Percentiles rank a stretch among this genome's conserved stretches.
Conservation (phyloP, 768 basidiomycete species). For the Rhizopogon rudus region DNA sequence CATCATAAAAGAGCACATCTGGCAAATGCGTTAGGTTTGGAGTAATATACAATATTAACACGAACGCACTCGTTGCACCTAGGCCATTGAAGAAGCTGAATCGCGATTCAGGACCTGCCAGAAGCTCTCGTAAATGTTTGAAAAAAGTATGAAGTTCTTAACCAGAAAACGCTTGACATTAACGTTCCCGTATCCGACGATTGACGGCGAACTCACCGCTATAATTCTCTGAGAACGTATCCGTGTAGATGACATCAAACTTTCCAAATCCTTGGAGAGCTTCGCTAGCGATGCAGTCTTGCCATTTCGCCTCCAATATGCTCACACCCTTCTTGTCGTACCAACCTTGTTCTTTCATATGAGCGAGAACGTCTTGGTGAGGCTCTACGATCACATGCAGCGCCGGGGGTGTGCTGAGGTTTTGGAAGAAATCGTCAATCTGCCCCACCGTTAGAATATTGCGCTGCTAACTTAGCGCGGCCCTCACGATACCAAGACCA, state of each 20-base stretch:
- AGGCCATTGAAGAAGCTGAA: slow-evolving; percentile 98
- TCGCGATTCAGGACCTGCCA: slow-evolving; percentile 67
- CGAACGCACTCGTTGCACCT: slow-evolving; percentile 79
- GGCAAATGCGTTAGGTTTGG: slow-evolving; percentile 1
- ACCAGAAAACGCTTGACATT: not conserved
- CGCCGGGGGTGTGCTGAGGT: slow-evolving; percentile 49
- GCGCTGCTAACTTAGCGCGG: not conserved
- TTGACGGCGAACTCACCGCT: slow-evolving; percentile 33
- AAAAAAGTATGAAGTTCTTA: slow-evolving; percentile 78
- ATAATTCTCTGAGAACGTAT: slow-evolving; percentile 91
- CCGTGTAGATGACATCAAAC: slow-evolving; percentile 88
- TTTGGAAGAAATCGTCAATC: slow-evolving; percentile 84
- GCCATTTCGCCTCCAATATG: slow-evolving; percentile 91
- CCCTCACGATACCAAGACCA: slow-evolving; percentile 82
- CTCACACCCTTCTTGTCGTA: slow-evolving; percentile 69
- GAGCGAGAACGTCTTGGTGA: slow-evolving; percentile 83
- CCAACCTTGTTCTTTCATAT: slow-evolving; percentile 78
- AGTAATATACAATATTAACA: not conserved
- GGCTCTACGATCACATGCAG: slow-evolving; percentile 92
- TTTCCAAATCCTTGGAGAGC: slow-evolving; percentile 60
- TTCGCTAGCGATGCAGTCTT: slow-evolving; percentile 67
- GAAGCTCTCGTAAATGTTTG: slow-evolving; percentile 67
- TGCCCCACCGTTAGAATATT: slow-evolving; percentile 25
- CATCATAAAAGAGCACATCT: slow-evolving; percentile 90
- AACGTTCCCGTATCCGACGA: not conserved